A percentile compares a stretch with the other conserved stretches of the same genome.
Conservation (phyloP, 495 filamentous ascomycete species). For the Penicillium argentinense region DNA sequence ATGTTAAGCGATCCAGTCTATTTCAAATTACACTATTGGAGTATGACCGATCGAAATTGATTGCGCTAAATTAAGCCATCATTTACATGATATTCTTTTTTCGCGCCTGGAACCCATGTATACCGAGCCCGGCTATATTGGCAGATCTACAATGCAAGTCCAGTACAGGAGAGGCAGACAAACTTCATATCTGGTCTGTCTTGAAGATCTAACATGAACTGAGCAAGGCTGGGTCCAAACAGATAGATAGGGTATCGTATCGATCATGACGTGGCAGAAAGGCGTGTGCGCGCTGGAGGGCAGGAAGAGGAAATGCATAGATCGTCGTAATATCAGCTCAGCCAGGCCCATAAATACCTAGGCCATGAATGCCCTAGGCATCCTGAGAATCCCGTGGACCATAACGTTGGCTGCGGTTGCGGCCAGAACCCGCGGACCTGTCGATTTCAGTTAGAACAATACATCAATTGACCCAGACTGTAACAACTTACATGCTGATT, state of each 20-base stretch:
- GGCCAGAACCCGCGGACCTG: slow-evolving; percentile 43
- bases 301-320: slow-evolving; percentile 27
- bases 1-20: neutral
- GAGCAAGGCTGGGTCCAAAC: slow-evolving; percentile 23
- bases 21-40: neutral
- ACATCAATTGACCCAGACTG: no score
- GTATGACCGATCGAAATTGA: slow-evolving; percentile 1
- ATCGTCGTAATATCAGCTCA: slow-evolving; percentile 31
- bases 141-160: slow-evolving; percentile 9
- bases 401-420: slow-evolving; percentile 36
- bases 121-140: slow-evolving; percentile 7
- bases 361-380: slow-evolving; percentile 20
- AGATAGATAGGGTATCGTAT: slow-evolving; percentile 32
- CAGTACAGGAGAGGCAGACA: neutral
- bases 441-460: slow-evolving; percentile 8
- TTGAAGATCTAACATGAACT: no score
- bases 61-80: slow-evolving; percentile 16
- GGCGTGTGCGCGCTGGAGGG: slow-evolving; percentile 27
- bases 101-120: slow-evolving; percentile 11
- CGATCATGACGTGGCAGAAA: slow-evolving; percentile 30
- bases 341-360: slow-evolving; percentile 9
- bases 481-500: slow-evolving; percentile 93
- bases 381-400: slow-evolving; percentile 19
- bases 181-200: no score
- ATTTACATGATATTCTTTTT: slow-evolving; percentile 24